Conservation (phyloP, 2,329 filamentous ascomycete genomes). For the Paraphoma chrysanthemicola region DNA sequence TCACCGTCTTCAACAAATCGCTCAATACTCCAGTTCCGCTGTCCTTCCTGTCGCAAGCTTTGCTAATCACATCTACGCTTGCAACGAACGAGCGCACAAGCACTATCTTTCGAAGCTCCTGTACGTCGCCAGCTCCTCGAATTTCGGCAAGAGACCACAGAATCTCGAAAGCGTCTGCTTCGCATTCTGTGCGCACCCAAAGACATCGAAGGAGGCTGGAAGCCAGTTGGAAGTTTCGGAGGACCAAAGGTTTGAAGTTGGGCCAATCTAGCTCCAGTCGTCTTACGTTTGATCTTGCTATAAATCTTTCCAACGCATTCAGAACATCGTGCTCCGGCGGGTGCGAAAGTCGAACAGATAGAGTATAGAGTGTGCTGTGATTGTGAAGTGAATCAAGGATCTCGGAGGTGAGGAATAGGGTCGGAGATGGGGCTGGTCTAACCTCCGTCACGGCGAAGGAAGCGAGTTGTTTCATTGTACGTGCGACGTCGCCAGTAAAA, state of each 20-base stretch:
- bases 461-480: constrained; percentile 21
- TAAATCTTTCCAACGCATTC: constrained; percentile 21
- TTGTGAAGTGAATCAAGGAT: constrained; percentile 24
- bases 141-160: constrained; percentile 15
- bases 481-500: constrained; percentile 21
- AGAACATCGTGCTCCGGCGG: constrained; percentile 23
- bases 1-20: not conserved
- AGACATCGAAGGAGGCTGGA: constrained; percentile 16
- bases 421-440: constrained; percentile 6
- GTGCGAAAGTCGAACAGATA: constrained; percentile 25
- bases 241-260: constrained; percentile 16
- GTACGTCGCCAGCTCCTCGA: constrained; percentile 12
- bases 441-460: constrained; percentile 27
- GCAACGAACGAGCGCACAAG: constrained; percentile 19
- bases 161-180: constrained; percentile 20
- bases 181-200: constrained; percentile 22
- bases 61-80: not conserved
- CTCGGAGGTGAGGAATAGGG: constrained; percentile 29
- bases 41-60: constrained; percentile 1
- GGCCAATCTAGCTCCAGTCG: constrained; percentile 38
- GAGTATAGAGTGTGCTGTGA: constrained; percentile 18
- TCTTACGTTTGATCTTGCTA: constrained; percentile 19
- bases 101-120: constrained; percentile 20
- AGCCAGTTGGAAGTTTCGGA: constrained; percentile 21
- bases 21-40: constrained; percentile 1